Conservation (phyloP, 805 yeast species). For the Blastobotrys peoriensis region DNA sequence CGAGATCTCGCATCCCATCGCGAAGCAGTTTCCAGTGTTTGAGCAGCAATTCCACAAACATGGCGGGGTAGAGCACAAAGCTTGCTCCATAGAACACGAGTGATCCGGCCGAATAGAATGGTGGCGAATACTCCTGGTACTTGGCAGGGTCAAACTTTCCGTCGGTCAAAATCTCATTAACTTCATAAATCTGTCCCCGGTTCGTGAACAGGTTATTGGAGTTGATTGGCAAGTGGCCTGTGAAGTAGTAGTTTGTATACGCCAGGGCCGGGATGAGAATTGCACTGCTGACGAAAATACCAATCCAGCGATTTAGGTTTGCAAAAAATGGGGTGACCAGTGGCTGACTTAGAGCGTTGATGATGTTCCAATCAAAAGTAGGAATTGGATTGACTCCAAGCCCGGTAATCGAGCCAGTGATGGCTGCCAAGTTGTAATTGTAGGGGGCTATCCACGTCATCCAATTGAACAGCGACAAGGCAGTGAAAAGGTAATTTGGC, state of each 20-base stretch:
- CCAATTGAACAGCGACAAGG: conserved; percentile 52
- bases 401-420: conserved; percentile 39
- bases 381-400: conserved; percentile 40
- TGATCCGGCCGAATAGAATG: conserved; percentile 52
- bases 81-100: conserved; percentile 45
- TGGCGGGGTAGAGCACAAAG: conserved; percentile 51
- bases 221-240: conserved; percentile 55
- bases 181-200: conserved; percentile 43
- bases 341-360: conserved; percentile 41
- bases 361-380: conserved; percentile 37
- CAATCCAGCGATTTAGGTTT: conserved; percentile 28
- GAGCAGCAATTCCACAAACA: conserved; percentile 37
- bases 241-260: conserved; percentile 51
- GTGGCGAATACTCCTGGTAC: conserved; percentile 59
- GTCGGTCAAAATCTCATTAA: conserved; percentile 39
- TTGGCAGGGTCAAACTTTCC: conserved; percentile 39
- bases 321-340: conserved; percentile 41
- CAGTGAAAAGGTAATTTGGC: conserved; percentile 55
- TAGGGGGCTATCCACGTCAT: conserved; percentile 55
- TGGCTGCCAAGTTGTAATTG: conserved; percentile 45
- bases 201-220: conserved; percentile 48
- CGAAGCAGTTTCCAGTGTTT: conserved; percentile 15
- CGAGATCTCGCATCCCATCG: conserved; percentile 16
- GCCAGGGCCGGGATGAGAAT: conserved; percentile 45
- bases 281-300: conserved; percentile 40